Percentiles rank a stretch among this genome's conserved stretches.
Conservation (phyloP, 1,284 basidiomycete species). For the Microbotryum saponariae region DNA sequence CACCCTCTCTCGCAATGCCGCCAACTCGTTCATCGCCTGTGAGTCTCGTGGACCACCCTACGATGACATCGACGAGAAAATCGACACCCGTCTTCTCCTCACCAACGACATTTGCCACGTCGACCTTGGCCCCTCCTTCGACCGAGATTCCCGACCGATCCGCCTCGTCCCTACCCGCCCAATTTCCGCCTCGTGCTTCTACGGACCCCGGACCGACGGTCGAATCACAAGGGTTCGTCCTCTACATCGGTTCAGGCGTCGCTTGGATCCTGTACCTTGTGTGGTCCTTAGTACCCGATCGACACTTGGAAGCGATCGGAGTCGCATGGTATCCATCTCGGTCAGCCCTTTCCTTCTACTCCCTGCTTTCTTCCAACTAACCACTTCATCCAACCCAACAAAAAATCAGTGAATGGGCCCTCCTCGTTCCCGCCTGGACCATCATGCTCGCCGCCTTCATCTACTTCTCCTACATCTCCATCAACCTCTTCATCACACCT, state of each 20-base stretch:
- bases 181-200: constrained; percentile 26
- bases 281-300: constrained; percentile 30
- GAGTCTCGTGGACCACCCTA: neutral
- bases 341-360: constrained; percentile 4
- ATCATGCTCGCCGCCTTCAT: constrained; percentile 32
- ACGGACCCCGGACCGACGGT: constrained; percentile 28
- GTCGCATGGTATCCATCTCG: constrained; percentile 34
- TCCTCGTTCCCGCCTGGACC: constrained; percentile 35
- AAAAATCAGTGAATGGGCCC: constrained; percentile 32
- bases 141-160: constrained; percentile 10
- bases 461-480: constrained; percentile 32
- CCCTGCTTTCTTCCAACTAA: neutral
- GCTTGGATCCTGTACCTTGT: constrained; percentile 26
- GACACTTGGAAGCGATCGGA: constrained; percentile 22
- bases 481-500: constrained; percentile 34
- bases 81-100: neutral
- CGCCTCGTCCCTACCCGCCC: constrained; percentile 22
- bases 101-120: neutral
- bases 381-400: no score
- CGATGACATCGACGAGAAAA: neutral
- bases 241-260: constrained; percentile 31
- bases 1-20: neutral
- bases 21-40: neutral
- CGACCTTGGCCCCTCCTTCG: neutral
- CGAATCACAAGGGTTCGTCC: constrained; percentile 33